Evolutionary conservation across 2,329 filamentous ascomycete species (phyloP).

Genomic region (Periconia sp.): DNA sequence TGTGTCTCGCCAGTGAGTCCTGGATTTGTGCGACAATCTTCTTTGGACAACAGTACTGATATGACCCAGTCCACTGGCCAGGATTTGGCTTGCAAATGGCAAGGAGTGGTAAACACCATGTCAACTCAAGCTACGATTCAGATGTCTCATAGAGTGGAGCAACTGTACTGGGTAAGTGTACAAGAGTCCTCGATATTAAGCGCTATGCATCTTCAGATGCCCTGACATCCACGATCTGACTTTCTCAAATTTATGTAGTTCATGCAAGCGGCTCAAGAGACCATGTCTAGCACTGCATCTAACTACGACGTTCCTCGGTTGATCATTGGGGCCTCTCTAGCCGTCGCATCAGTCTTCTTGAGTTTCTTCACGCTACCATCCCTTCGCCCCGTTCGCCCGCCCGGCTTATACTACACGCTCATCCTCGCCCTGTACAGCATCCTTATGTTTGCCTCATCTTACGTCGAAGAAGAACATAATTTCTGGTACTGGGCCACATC

Average conservation of each 20-base stretch:
- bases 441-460: constrained; percentile 98
- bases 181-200: not conserved
- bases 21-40: not conserved
- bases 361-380: constrained; percentile 35
- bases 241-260: constrained; percentile 49
- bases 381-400: constrained; percentile 53
- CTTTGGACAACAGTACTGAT: not conserved
- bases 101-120: constrained; percentile 28
- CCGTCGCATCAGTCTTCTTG: constrained; percentile 48
- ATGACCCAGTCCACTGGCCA: constrained; percentile 25
- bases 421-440: constrained; percentile 61
- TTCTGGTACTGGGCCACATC: constrained; percentile 95
- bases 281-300: constrained; percentile 88
- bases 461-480: constrained; percentile 96
- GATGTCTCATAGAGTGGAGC: constrained; percentile 23
- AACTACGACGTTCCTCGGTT: constrained; percentile 80
- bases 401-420: constrained; percentile 44
- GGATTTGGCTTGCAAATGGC: constrained; percentile 70
- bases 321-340: constrained; percentile 47
- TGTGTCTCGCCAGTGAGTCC: constrained; percentile 13
- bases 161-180: constrained; percentile 47
- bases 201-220: not conserved
- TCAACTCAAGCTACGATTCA: constrained; percentile 5
- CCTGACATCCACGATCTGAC: not conserved
- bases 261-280: constrained; percentile 69